Conservation (phyloP, 148 eudicot genomes). For the Nepenthes gracilis region DNA sequence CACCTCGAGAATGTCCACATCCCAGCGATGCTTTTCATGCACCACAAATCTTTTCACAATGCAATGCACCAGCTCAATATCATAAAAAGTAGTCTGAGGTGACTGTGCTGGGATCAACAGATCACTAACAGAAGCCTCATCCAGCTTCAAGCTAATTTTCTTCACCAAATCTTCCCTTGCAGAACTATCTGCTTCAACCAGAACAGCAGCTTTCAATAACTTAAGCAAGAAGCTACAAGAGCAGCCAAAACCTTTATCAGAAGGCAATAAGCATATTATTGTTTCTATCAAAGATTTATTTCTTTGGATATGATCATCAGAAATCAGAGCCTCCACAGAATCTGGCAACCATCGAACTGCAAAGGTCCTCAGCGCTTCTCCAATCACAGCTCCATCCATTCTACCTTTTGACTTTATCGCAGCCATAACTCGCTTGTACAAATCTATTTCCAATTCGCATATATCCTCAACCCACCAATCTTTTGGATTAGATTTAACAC, state of each 20-base stretch:
- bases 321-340: slow-evolving; percentile 48
- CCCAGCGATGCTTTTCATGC: slow-evolving; percentile 26
- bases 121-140: slow-evolving; percentile 67
- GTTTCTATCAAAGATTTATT: slow-evolving; percentile 62
- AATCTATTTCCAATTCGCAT: slow-evolving; percentile 63
- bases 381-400: slow-evolving; percentile 58
- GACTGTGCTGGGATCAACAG: slow-evolving; percentile 49
- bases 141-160: slow-evolving; percentile 45
- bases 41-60: slow-evolving; percentile 44
- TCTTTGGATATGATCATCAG: slow-evolving; percentile 42
- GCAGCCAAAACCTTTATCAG: slow-evolving; percentile 42
- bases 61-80: slow-evolving; percentile 53
- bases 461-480: slow-evolving; percentile 98
- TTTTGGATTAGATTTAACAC: slow-evolving; percentile 44
- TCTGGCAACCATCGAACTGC: slow-evolving; percentile 78
- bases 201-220: slow-evolving; percentile 54
- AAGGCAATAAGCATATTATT: slow-evolving; percentile 56
- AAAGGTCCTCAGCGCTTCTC: slow-evolving; percentile 64
- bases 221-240: slow-evolving; percentile 88
- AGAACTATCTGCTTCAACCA: slow-evolving; percentile 51
- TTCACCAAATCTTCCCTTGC: slow-evolving; percentile 46
- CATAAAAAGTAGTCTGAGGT: slow-evolving; percentile 50
- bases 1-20: slow-evolving; percentile 19
- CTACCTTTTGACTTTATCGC: slow-evolving; percentile 63
- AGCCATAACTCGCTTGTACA: slow-evolving; percentile 65